Conservation (phyloP, 2,329 filamentous ascomycete species). For the Pseudopyricularia cyperi region DNA sequence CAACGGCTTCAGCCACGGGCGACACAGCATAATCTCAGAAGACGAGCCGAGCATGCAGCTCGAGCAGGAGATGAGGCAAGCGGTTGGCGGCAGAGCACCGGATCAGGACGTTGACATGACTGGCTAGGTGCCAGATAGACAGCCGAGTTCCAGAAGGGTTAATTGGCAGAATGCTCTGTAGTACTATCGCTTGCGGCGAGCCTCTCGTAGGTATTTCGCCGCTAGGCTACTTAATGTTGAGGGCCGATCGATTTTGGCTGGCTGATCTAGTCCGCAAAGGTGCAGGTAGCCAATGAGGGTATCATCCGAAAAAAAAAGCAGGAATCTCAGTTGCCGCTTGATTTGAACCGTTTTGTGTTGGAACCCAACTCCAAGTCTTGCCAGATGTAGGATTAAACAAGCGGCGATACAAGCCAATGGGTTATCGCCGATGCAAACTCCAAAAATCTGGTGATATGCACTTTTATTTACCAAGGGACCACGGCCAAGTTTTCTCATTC, state of each 20-base stretch:
- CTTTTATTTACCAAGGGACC: background rate
- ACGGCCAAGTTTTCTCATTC: constrained; percentile 24
- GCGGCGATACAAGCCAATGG: background rate
- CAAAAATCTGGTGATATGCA: background rate
- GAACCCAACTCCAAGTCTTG: background rate
- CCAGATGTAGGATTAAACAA: background rate
- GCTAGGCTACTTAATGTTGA: too few relatives aligned
- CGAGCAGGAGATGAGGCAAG: constrained; percentile 40
- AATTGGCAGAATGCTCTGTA: background rate
- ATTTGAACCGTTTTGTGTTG: background rate
- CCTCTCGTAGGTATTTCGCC: too few relatives aligned
- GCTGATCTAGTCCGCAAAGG: too few relatives aligned
- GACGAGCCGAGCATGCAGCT: constrained; percentile 40
- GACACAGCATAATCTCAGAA: constrained; percentile 13
- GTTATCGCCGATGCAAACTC: background rate
- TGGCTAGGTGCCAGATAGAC: background rate
- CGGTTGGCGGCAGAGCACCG: constrained; percentile 6
- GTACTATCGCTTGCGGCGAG: too few relatives aligned
- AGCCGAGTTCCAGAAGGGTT: background rate
- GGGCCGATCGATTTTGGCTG: too few relatives aligned
- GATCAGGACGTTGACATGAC: constrained; percentile 3
- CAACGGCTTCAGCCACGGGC: constrained; percentile 10
- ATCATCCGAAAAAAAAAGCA: too few relatives aligned
- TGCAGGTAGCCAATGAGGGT: too few relatives aligned
- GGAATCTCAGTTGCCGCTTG: too few relatives aligned